phyloP scores from a whole-genome alignment of 495 filamentous ascomycete species.

The Achaetomiella virescens region DNA sequence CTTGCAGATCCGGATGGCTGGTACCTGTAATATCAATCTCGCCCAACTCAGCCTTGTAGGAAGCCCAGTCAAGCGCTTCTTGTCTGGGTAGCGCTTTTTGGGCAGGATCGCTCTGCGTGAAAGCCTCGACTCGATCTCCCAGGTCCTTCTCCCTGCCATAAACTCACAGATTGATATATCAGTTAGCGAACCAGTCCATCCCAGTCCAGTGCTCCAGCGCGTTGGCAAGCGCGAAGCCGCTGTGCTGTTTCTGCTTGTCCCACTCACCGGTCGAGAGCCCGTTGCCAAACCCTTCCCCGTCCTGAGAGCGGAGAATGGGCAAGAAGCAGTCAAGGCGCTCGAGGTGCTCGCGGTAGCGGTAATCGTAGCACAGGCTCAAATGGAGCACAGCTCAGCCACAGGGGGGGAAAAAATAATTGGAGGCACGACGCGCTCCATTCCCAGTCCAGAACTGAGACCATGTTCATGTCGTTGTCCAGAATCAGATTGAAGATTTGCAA shows the following conservation, averaged over 20 bases:
- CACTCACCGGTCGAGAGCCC: not conserved
- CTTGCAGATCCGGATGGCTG: not conserved
- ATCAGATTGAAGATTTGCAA: conserved; percentile 26
- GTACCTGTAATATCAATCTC: not conserved
- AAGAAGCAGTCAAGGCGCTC: not conserved
- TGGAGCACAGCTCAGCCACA: conserved; percentile 14
- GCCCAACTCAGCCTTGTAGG: not conserved
- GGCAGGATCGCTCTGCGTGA: not conserved
- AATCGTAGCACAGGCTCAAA: not conserved
- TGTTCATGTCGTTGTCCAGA: conserved; percentile 24
- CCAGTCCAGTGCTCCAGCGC: not conserved
- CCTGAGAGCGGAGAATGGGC: not conserved
- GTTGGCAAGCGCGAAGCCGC: not conserved
- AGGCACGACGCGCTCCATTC: conserved; percentile 28
- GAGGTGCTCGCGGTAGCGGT: not conserved
- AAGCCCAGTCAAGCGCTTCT: not conserved
- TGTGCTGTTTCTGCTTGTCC: not conserved
- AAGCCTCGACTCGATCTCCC: not conserved
- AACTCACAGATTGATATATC: not conserved
- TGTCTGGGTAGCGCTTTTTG: not conserved
- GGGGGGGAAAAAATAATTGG: conserved; percentile 26
- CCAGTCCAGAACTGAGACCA: conserved; percentile 28
- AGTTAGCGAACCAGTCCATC: not conserved
- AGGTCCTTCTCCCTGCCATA: not conserved
- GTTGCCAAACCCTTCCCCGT: not conserved